phyloP scores from a whole-genome alignment of 2,329 filamentous ascomycete genomes.

The Metarhizium brunneum region DNA sequence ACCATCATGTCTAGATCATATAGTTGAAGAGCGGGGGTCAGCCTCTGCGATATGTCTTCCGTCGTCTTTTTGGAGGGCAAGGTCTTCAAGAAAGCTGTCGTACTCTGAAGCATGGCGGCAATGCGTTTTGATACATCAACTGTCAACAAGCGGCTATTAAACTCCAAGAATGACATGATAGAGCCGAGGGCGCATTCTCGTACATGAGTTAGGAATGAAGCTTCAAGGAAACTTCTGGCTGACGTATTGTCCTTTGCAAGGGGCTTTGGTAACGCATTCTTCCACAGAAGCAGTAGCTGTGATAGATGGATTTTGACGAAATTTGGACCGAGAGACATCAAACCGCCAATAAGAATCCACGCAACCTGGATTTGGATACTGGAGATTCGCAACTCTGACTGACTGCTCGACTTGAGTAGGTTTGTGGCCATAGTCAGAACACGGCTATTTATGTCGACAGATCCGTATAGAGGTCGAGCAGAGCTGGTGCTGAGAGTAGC shows the following conservation, averaged over 20 bases:
- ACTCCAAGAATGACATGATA: constrained; percentile 85
- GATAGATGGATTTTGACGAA: constrained; percentile 98
- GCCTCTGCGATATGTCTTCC: constrained; percentile 75
- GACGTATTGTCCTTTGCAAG: constrained; percentile 86
- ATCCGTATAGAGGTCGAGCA: constrained; percentile 81
- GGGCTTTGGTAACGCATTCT: constrained; percentile 91
- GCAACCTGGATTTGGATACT: constrained; percentile 95
- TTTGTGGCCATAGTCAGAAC: constrained; percentile 87
- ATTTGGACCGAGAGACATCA: constrained; percentile 94
- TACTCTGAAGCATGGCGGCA: constrained; percentile 90
- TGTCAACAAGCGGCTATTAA: constrained; percentile 84
- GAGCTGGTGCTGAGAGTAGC: constrained; percentile 86
- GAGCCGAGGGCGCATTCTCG: constrained; percentile 89
- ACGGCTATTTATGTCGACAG: constrained; percentile 87
- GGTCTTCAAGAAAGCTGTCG: constrained; percentile 77
- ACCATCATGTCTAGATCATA: constrained; percentile 91
- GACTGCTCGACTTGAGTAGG: constrained; percentile 83
- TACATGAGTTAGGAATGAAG: constrained; percentile 89
- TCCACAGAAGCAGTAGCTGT: constrained; percentile 89
- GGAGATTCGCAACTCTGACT: constrained; percentile 82
- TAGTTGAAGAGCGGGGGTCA: constrained; percentile 79
- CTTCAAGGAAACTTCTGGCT: constrained; percentile 74
- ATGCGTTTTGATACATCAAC: constrained; percentile 91
- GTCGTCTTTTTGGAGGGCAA: constrained; percentile 75
- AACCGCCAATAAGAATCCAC: constrained; percentile 90